Evolutionary conservation across 2,329 filamentous ascomycete species (phyloP), one percentile per base, ranked within the genome.

Genomic region (Didymella lethalis): DNA sequence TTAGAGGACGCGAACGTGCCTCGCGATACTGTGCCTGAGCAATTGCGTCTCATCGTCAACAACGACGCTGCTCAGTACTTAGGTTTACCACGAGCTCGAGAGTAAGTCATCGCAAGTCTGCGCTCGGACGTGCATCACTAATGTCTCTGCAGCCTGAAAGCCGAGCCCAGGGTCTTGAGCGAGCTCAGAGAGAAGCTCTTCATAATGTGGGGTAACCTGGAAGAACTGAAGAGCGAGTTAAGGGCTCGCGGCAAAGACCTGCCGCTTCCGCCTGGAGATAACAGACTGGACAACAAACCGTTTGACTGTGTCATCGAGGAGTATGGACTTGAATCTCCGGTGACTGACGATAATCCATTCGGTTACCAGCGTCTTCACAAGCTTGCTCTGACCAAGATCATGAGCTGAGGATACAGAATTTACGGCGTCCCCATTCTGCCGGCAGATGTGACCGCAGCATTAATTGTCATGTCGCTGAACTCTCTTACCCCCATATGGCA

Each of bases 141-240:
- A 69, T 45, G 28, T 20, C 38, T 8, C n/a, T 23, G 12, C 43
- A 87, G 87, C 74, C 82, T 97, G 32, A 83, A 82, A 20, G 72
- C 76, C n/a, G 90, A 64, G 44, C 66, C 76, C 2, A 50, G 74
- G 0, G 69, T 78, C 1, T 78, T 95, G 0, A 72, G 68, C 3
- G 62, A 74, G 7, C 78, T 97, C 4, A 84, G 86, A 49, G 86
- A 96, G 65, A 88, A 85, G 66, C 81, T 97, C 54, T 94, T 89
- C 72, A 79, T 86, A 34, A 81, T 97, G 1, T 98, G 94, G 93
- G 94, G 94, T 1, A 86, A 97, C 61, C 81, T 97, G 1, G 61
- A 67, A 18, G 74, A 75, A 45, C 48, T 74, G 25, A 76, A 76
- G 40, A 88, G 93, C 71, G 92, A 96, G 72, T 75, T 80, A 47